phyloP scores from a whole-genome alignment of 352 stramenopile species.

The Globisporangium radiosum region DNA sequence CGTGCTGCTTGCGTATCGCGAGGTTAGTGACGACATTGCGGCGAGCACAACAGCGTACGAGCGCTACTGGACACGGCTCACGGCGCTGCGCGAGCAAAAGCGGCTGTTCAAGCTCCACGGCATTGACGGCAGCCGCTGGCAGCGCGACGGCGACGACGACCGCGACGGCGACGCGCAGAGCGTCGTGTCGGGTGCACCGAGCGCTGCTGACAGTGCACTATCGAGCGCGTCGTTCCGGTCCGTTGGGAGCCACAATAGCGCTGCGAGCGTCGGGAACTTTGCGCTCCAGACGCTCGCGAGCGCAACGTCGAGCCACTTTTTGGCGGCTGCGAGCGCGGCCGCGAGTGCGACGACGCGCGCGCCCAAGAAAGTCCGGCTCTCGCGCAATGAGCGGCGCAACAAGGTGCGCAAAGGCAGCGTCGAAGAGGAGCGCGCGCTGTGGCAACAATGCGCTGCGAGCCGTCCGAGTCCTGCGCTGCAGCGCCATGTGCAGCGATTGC shows the following conservation, averaged over 20 bases:
- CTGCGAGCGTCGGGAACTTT: conserved; percentile 60
- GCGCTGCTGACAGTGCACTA: conserved; percentile 49
- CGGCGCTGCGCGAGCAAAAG: conserved; percentile 68
- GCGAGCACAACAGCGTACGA: conserved; percentile 36
- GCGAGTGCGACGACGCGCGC: neutral
- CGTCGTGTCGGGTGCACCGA: conserved; percentile 35
- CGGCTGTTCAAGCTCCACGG: conserved; percentile 71
- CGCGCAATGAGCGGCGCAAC: conserved; percentile 45
- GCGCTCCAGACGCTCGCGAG: conserved; percentile 45
- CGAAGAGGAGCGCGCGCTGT: conserved; percentile 63
- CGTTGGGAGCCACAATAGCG: conserved; percentile 76
- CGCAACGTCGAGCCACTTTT: conserved; percentile 66
- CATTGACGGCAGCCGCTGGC: conserved; percentile 61
- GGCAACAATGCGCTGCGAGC: conserved; percentile 32
- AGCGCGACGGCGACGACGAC: conserved; percentile 21
- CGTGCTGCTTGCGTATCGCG: conserved; percentile 34
- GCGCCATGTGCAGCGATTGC: conserved; percentile 27
- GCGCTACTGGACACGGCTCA: conserved; percentile 51
- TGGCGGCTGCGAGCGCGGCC: conserved; percentile 24
- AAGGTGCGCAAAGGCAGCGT: conserved; percentile 64
- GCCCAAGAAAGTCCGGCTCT: conserved; percentile 39
- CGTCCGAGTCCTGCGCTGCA: conserved; percentile 30
- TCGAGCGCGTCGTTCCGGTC: conserved; percentile 57
- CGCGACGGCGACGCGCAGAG: conserved; percentile 33
- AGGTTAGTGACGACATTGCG: conserved; percentile 43